Base-by-base conservation (phyloP, 805 yeast species). In the Cyberlindnera americana region DNA sequence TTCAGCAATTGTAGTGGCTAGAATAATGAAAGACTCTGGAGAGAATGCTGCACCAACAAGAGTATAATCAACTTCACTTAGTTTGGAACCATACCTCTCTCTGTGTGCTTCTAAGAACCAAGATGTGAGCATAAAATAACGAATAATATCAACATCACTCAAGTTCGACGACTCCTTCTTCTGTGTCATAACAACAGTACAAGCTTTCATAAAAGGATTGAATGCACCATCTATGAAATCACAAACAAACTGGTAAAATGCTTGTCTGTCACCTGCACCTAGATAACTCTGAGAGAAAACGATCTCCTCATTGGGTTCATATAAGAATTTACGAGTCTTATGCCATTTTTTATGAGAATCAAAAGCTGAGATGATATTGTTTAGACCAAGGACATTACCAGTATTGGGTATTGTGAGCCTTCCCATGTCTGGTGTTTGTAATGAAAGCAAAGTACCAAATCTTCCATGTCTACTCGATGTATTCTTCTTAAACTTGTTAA, bases 361-460 rank as follows among this genome's bases (percentile, higher is more conserved):
- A 22, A 91, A 63, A 31, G 77, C 72, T 18, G 75, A 72, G 25
- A 91, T 60, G 0, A 89, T 67, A 32, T 76, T 70, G n/a, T 62
- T 54, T 8, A 71, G 69, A 31, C 71, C 67, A 10, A 67, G 50
- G 4, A 83, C 52, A 3, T 81, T 87, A 21, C 75, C 74, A 49
- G 85, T 90, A 2, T 95, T 93, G 3, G 93, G 73, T 1, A 88
- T 73, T 6, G 86, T 75, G 15, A 84, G 60, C 21, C 84, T 67
- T 3, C 66, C 69, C 21, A 78, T 68, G 38, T 80, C 79, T 18
- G 73, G 70, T 15, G 82, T 75, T 44, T 81, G 78, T 22, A 91
- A 69, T 2, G 95, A 81, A 10, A 89, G 61, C 46, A 90, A 65
- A 0, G 97, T 81, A 1, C 99, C 99, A 65, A 91, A 91, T 37